Base-by-base conservation (phyloP, 352 stramenopile genomes). In the Bremia lactucae region DNA sequence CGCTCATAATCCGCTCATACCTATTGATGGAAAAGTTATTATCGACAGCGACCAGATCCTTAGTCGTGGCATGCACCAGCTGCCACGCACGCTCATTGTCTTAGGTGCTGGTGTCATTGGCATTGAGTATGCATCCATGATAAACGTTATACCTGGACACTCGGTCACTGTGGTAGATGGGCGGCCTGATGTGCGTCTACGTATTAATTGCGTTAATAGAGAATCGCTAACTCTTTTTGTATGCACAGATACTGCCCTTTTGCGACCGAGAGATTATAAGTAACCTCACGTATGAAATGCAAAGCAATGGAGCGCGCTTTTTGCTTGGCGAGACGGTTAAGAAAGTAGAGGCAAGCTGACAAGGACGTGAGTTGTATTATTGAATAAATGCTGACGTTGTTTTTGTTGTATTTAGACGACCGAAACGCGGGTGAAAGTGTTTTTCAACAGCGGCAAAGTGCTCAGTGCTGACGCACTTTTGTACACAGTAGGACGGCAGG, bases 101-200 rank as follows among this genome's bases (percentile, higher is more conserved):
- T 58, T 88, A 8, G 83, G 83, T 20, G 83, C 83, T 2, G 83
- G 83, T 6, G 83, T 95, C 34, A 91, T 95, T 25, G 83, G 83
- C 49, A 95, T 95, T 65, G 83, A 95, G 56, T 95, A 95, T 62
- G 83, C 83, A 13, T 88, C 73, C 33, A 95, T 95, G 81, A 60
- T 95, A 19, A 94, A 89, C 47, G 76, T 95, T 24, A 57, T 95
- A 14, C 82, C 79, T 6, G 83, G 83, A 2, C 84, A 87, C 33
- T 78, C 69, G 22, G 83, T 95, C 40, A 94, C 79, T 13, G 77
- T 95, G 14, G 79, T 95, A 21, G 83, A 95, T 29, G 70, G 72
- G 5, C 72, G 79, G 2, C 59, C 67, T 36, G 75, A 87, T 31
- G 68, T 84, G 36, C 47, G 64, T 68, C 11, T n/a, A 34, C 10